These are phyloP conservation scores for Lachancea fermentati DNA, from an alignment of 805 yeast species.

Conservation along the genomic window DNA sequence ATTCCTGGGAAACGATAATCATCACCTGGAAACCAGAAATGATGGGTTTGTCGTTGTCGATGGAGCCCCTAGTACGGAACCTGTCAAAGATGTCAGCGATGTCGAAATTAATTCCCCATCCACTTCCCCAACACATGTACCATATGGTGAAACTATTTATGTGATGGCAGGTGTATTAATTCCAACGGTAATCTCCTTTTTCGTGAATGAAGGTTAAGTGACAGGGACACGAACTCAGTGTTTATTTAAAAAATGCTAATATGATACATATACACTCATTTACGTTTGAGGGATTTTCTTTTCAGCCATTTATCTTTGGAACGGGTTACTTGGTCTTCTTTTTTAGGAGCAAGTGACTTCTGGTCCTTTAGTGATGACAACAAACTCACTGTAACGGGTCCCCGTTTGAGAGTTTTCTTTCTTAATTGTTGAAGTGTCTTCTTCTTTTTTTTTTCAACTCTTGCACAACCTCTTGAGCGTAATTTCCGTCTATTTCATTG, in stretches of 20 bases:
- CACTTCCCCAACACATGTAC: not conserved
- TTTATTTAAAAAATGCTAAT: constrained; percentile 4
- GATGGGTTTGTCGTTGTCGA: constrained; percentile 3
- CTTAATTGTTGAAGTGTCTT: constrained; percentile 32
- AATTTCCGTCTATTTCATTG: constrained; percentile 21
- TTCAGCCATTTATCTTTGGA: constrained; percentile 32
- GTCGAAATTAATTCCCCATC: constrained; percentile 1
- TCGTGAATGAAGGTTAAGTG: constrained; percentile 18
- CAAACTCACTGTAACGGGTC: constrained; percentile 39
- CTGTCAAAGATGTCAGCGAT: constrained; percentile 6
- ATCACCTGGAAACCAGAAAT: constrained; percentile 1
- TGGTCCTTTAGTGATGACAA: constrained; percentile 15
- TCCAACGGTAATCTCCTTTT: constrained; percentile 27
- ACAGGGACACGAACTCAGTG: no score
- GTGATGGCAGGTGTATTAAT: constrained; percentile 24
- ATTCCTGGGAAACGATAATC: constrained; percentile 20
- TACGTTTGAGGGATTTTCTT: constrained; percentile 28
- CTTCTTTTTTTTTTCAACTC: constrained; percentile 25
- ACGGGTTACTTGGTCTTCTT: constrained; percentile 21
- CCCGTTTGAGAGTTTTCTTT: constrained; percentile 30
- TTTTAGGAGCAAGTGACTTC: constrained; percentile 28
- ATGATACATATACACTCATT: constrained; percentile 12
- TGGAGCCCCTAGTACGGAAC: not conserved
- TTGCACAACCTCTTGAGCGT: constrained; percentile 13
- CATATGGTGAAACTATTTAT: constrained; percentile 18